These are phyloP conservation scores for Trichomonas gallinae DNA, from an alignment of 208 protist species.

Conservation along the genomic window DNA sequence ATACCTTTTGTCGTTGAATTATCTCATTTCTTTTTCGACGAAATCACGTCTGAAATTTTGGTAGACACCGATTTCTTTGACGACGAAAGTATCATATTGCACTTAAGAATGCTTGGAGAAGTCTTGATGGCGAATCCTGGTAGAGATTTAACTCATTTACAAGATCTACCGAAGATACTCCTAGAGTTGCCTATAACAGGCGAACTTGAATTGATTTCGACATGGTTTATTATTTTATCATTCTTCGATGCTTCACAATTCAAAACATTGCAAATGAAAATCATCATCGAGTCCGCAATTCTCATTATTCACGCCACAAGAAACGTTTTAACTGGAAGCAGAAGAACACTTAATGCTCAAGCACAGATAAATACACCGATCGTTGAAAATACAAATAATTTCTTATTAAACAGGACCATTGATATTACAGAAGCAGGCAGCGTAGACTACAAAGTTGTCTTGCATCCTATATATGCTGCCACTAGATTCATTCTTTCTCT, in stretches of 20 bases:
- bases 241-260: not conserved
- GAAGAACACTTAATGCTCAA: not conserved
- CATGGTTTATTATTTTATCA: not conserved
- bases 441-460: not conserved
- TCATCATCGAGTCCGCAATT: not conserved
- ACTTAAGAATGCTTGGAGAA: not conserved
- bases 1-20: not conserved
- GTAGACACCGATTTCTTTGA: not conserved
- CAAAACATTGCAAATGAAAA: not conserved
- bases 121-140: not conserved
- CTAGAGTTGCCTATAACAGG: not conserved
- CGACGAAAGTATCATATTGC: not conserved
- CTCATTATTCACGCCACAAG: not conserved
- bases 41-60: not conserved
- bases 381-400: not conserved
- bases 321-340: not conserved
- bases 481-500: not conserved
- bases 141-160: not conserved
- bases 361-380: not conserved
- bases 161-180: not conserved
- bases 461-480: not conserved
- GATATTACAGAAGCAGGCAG: not conserved
- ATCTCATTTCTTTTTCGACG: not conserved
- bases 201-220: not conserved
- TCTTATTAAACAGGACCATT: not conserved